Conservation (phyloP, 345 rosid genomes). For the Linum usitatissimum region DNA sequence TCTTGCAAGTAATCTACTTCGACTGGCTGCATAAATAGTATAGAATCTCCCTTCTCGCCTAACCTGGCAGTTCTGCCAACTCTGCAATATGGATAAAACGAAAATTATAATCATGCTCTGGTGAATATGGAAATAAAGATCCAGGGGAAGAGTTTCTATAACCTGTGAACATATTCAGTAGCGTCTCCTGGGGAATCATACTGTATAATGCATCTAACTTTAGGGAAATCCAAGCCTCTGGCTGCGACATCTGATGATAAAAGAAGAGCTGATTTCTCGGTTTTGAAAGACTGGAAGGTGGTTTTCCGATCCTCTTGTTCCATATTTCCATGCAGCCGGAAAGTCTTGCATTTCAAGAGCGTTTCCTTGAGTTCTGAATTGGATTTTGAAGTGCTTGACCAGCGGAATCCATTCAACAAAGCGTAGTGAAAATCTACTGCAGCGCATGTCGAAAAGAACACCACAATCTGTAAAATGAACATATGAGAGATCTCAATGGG, state of each 20-base stretch:
- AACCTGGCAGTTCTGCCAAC: slow-evolving; percentile 96
- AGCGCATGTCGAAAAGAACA: slow-evolving; percentile 95
- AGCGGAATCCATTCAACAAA: slow-evolving; percentile 55
- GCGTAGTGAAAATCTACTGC: slow-evolving; percentile 94
- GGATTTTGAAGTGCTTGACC: slow-evolving; percentile 31
- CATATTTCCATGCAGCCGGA: slow-evolving; percentile 88
- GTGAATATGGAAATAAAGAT: background rate
- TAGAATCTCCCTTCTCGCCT: slow-evolving; percentile 83
- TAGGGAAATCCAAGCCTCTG: slow-evolving; percentile 90
- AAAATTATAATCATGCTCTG: slow-evolving; percentile 11
- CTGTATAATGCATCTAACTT: slow-evolving; percentile 85
- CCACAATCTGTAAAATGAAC: slow-evolving; percentile 56
- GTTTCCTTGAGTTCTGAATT: slow-evolving; percentile 30
- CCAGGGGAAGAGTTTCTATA: slow-evolving; percentile 8
- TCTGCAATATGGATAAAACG: slow-evolving; percentile 35
- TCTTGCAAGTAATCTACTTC: slow-evolving; percentile 75
- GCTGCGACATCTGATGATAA: slow-evolving; percentile 84
- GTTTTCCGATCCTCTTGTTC: slow-evolving; percentile 79
- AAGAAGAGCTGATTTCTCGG: slow-evolving; percentile 70
- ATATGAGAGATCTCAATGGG: slow-evolving; percentile 10
- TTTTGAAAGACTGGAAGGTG: slow-evolving; percentile 62
- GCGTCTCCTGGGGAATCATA: slow-evolving; percentile 99
- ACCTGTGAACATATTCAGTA: slow-evolving; percentile 96
- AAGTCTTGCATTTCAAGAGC: slow-evolving; percentile 60
- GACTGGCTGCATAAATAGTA: slow-evolving; percentile 75